A percentile compares a stretch with the other conserved stretches of the same genome.
Conservation (phyloP, 1,284 basidiomycete species). For the Tilletia caries region DNA sequence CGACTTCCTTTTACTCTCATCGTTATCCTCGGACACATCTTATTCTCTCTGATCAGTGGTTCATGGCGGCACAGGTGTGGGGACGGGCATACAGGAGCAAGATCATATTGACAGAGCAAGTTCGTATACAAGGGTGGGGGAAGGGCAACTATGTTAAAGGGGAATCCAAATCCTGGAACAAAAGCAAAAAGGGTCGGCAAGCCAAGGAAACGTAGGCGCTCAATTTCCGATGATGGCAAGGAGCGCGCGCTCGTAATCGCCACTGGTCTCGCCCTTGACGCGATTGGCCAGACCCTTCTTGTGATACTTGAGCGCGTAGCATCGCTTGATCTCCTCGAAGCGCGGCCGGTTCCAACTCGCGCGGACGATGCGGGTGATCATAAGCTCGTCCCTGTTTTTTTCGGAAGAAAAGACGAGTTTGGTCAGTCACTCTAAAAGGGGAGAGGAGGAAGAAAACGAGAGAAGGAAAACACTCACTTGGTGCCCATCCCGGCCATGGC, state of each 20-base stretch:
- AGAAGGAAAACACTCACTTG: constrained; percentile 19
- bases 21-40: too few species aligned
- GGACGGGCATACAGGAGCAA: too few species aligned
- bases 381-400: constrained; percentile 33
- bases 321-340: constrained; percentile 46
- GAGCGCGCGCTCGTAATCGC: constrained; percentile 30
- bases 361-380: constrained; percentile 40
- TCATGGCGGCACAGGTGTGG: too few species aligned
- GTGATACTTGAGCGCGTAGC: constrained; percentile 44
- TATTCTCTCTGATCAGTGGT: too few species aligned
- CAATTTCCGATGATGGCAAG: constrained; percentile 12
- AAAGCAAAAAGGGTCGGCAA: too few species aligned
- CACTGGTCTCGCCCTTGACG: constrained; percentile 43
- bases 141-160: too few species aligned
- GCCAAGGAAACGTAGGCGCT: too few species aligned
- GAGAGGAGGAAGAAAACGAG: constrained; percentile 15
- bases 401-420: background rate
- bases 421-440: background rate
- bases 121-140: too few species aligned
- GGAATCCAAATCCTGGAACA: too few species aligned
- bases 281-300: constrained; percentile 42
- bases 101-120: too few species aligned
- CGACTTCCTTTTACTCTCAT: too few species aligned
- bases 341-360: constrained; percentile 47
- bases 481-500: constrained; percentile 51